Evolutionary conservation across 306 rosid genomes (phyloP), one percentile per base, ranked within the genome.

Genomic region (Oxytropis ochrocephala): DNA sequence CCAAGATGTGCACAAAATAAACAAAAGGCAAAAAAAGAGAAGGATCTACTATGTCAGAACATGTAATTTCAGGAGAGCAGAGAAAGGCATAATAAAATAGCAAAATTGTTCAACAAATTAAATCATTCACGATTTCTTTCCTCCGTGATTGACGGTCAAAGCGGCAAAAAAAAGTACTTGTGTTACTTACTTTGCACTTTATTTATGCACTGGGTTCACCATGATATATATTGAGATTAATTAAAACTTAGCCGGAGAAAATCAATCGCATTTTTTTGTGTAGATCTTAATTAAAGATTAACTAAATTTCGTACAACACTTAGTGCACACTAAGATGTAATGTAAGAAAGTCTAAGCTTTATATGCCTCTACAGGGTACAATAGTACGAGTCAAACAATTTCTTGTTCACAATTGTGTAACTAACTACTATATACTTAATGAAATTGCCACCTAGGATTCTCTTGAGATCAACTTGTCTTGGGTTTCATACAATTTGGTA

Each of bases 61-160:
- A 41, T 11, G 47, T 41, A 32, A 57, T 57, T 27, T 54, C 14
- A 11, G 13, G 42, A 46, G 17, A 48, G 29, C 29, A 24, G 29
- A 24, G 29, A 24, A 24, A 24, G 55, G 39, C 67, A 70, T n/a
- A 29, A 47, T 48, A 42, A 44, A 58, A 50, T 57, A 17, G 39
- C 14, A 11, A 63, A 46, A 51, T 17, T 61, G 47, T 44, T 73
- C 8, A 43, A 73, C 33, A 39, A 41, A 24, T 24, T 24, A 24
- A 52, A 46, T 7, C 55, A 48, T 47, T 17, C 8, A 7, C 19
- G n/a, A 27, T 67, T 50, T 51, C 13, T 50, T 50, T 46, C 60
- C 75, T 50, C 79, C 75, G 62, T 73, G 75, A 73, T 51, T 79
- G 35, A 53, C 49, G 79, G 54, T 67, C 29, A 10, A 50, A 33